phyloP scores from a whole-genome alignment of 2,329 filamentous ascomycete species.

The Chaetothyriales sp. region DNA sequence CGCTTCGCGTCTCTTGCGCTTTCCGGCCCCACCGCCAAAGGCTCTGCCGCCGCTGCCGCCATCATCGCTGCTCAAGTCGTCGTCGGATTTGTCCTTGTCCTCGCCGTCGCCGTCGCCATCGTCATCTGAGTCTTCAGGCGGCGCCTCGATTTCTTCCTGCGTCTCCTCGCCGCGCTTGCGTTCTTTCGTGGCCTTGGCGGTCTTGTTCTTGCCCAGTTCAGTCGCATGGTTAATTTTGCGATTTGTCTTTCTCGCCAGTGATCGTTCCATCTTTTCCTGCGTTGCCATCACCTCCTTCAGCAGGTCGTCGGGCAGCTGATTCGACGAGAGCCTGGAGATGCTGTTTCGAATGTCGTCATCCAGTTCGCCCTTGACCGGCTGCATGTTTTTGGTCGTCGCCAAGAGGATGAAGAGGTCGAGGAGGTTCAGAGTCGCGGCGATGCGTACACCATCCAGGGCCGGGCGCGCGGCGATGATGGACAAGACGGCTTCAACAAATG shows the following conservation, averaged over 20 bases:
- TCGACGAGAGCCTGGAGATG: conserved; percentile 46
- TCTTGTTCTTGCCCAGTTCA: conserved; percentile 2
- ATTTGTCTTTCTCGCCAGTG: conserved; percentile 55
- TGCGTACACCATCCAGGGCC: conserved; percentile 62
- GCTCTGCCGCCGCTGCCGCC: conserved; percentile 17
- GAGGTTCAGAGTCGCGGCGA: conserved; percentile 60
- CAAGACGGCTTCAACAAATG: conserved; percentile 37
- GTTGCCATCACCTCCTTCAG: conserved; percentile 58
- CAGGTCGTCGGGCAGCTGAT: conserved; percentile 52
- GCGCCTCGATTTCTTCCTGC: conserved; percentile 18
- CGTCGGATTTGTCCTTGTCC: conserved; percentile 72
- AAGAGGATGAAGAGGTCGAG: conserved; percentile 76
- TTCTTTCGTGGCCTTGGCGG: neutral
- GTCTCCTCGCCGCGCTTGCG: conserved; percentile 2
- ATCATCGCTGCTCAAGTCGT: conserved; percentile 54
- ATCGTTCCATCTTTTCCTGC: conserved; percentile 62
- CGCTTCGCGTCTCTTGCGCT: conserved; percentile 42
- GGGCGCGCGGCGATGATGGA: conserved; percentile 37
- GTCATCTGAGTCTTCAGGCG: conserved; percentile 39
- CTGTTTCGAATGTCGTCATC: conserved; percentile 39
- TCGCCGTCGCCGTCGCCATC: conserved; percentile 48
- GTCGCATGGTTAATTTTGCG: conserved; percentile 21
- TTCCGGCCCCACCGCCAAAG: conserved; percentile 1
- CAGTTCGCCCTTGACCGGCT: conserved; percentile 19
- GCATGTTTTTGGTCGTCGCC: conserved; percentile 50